Base-by-base conservation (phyloP, 768 basidiomycete species). In the Tephrocybe sp. region DNA sequence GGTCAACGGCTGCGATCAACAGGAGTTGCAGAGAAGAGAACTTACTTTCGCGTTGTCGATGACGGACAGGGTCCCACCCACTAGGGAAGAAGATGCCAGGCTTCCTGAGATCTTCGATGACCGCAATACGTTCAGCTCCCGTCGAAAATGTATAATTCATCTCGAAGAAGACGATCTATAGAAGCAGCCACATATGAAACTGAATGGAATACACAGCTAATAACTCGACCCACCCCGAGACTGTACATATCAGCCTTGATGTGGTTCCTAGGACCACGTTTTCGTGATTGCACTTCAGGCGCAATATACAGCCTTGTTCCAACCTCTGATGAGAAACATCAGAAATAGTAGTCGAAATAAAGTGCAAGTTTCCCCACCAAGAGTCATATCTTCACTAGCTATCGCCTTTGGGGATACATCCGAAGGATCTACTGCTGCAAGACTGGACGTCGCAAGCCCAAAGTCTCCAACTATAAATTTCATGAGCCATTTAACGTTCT, bases 171-270 rank as follows among this genome's bases (percentile, higher is more conserved):
- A 97, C 94, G 56, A 98, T 85, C 91, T 94, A 53, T 18, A 51
- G 31, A 22, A 36, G 49, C 4, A 35, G 18, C n/a, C 16, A 37
- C 18, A 6, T 44, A 18, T 12, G 32, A 15, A 30, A 5, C 15
- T 16, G 16, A 22, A 2, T 15, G 16, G 9, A 11, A 16, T 1
- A 5, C 2, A 22, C 18, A 9, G 18, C 9, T 2, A 5, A 3
- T 22, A 6, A 11, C 13, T 18, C 9, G 8, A 73, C 84, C 44
- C 62, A 92, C 92, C 19, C 94, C 95, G 9, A 96, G 79, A 64
- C 92, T 93, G 63, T 95, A 98, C 79, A 98, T 86, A 60, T 98
- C 95, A 0, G 92, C 94, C 60, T 95, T 96, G 28, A 75, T 82
- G 56, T 92, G 90, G 60, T 91, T 87, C 42, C 83, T 75, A n/a